Evolutionary conservation across 2,329 filamentous ascomycete species (phyloP), one percentile per base, ranked within the genome.

Genomic region (Cladosporium halotolerans): DNA sequence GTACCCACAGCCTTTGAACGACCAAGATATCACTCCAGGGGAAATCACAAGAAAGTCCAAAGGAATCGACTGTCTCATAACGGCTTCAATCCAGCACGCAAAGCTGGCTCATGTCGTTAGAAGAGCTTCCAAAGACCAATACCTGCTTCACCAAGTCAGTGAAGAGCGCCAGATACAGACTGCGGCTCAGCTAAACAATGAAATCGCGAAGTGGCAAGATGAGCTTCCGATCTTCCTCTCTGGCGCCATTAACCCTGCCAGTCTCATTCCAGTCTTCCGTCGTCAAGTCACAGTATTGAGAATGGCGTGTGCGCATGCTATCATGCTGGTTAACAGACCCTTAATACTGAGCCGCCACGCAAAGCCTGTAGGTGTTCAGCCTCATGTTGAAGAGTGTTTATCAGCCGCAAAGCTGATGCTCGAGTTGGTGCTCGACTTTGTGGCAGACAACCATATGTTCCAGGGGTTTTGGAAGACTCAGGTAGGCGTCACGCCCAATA

Each of bases 281-380:
- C 69, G 77, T 3, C 79, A 82, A 57, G 74, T 78, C 2, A 76
- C 71, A 0, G 78, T 80, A 1, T 64, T 83, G 9, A 76, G 75
- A 38, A 67, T 83, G 0, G 78, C 78, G 0, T 76, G 81, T 57
- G 75, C 73, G 4, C 80, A 83, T 50, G 77, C 79, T 2, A 70
- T 79, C 8, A 79, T 83, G 61, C 73, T 82, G 14, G 74, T 78
- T 6, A 80, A 79, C 44, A 74, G 80, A 0, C 74, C 77, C 0
- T 79, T 82, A 42, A 70, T 83, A 0, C 68, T 82, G 0, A 67
- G 68, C 19, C 58, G 57, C 9, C 41, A 40, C 8, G 45, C 49
- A 8, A 45, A 49, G 9, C 48, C 55, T 2, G 9, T 59, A 8
- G 70, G 71, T 57, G 34, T 63, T 54, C 2, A 59, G n/a, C 59